A percentile compares a stretch with the other conserved stretches of the same genome.
phyloP scores from a whole-genome alignment of 768 basidiomycete species.

The Boletus tylopilopsis region DNA sequence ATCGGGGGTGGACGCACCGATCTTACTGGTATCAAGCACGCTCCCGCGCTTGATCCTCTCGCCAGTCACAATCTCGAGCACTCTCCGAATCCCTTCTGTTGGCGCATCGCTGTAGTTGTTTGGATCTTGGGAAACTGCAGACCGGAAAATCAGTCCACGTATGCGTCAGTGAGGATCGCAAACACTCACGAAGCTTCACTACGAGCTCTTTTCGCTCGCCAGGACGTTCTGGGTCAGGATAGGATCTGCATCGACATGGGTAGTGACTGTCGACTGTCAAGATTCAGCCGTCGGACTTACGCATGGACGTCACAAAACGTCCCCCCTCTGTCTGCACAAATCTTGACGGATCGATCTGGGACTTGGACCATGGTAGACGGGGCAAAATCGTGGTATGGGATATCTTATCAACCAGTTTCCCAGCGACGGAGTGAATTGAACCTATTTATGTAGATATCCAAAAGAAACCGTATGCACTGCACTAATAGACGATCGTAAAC shows the following conservation, averaged over 20 bases:
- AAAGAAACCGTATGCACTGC: constrained; percentile 19
- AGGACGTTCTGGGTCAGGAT: constrained; percentile 63
- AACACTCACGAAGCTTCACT: constrained; percentile 76
- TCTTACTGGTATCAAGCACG: constrained; percentile 72
- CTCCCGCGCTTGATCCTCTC: constrained; percentile 61
- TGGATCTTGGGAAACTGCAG: constrained; percentile 82
- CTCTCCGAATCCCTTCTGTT: constrained; percentile 87
- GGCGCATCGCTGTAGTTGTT: constrained; percentile 89
- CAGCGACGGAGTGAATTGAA: constrained; percentile 2
- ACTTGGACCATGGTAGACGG: constrained; percentile 29
- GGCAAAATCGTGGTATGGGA: background rate
- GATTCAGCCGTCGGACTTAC: constrained; percentile 43
- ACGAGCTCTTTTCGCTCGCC: constrained; percentile 71
- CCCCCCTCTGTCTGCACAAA: constrained; percentile 87
- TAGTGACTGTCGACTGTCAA: background rate
- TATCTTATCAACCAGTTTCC: constrained; percentile 9
- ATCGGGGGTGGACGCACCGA: constrained; percentile 44
- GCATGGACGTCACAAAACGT: constrained; percentile 92
- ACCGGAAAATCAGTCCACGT: background rate
- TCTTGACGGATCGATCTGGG: constrained; percentile 75
- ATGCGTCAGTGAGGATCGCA: background rate
- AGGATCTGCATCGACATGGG: constrained; percentile 46
- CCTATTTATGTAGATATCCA: constrained; percentile 16
- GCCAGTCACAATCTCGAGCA: constrained; percentile 75
- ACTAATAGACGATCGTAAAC: constrained; percentile 6